phyloP scores from a whole-genome alignment of 2,329 filamentous ascomycete genomes.

The Sarocladiaceae sp. region DNA sequence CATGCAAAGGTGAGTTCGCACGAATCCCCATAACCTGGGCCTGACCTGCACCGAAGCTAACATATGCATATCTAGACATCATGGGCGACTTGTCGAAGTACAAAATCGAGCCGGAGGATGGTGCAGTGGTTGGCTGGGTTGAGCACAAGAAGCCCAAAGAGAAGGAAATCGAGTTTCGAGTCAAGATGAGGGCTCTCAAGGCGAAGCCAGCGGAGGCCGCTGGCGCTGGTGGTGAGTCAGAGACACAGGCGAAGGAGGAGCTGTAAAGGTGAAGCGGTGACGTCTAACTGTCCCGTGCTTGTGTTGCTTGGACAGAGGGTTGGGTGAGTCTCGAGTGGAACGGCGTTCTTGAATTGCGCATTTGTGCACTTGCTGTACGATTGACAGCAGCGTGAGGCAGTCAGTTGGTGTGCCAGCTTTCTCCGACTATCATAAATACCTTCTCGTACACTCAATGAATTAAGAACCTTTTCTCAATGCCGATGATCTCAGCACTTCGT shows the following conservation, averaged over 20 bases:
- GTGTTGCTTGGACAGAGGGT: not conserved
- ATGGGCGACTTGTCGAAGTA: slow-evolving; percentile 26
- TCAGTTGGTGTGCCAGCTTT: too few relatives aligned
- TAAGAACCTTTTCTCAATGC: too few relatives aligned
- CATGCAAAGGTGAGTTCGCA: slow-evolving; percentile 36
- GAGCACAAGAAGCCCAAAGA: slow-evolving; percentile 24
- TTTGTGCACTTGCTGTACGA: not conserved
- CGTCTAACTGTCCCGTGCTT: not conserved
- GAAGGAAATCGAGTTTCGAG: slow-evolving; percentile 29
- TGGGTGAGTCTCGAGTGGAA: not conserved
- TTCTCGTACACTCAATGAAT: too few relatives aligned
- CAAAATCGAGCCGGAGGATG: slow-evolving; percentile 19
- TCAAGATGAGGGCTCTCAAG: slow-evolving; percentile 30
- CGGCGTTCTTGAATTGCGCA: not conserved
- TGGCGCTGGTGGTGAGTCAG: slow-evolving; percentile 11
- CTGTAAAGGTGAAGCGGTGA: slow-evolving; percentile 13
- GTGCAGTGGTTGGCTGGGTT: slow-evolving; percentile 25
- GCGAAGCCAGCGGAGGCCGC: slow-evolving; percentile 15
- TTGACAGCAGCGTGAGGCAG: not conserved
- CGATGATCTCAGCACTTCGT: too few relatives aligned
- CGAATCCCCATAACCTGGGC: not conserved
- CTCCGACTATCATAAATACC: too few relatives aligned
- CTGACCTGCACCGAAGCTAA: not conserved
- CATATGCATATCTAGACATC: slow-evolving; percentile 15
- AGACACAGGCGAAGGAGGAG: slow-evolving; percentile 19